A percentile compares a stretch with the other conserved stretches of the same genome.
phyloP scores from a whole-genome alignment of 2,329 filamentous ascomycete genomes.

The Xylariaceae sp. region DNA sequence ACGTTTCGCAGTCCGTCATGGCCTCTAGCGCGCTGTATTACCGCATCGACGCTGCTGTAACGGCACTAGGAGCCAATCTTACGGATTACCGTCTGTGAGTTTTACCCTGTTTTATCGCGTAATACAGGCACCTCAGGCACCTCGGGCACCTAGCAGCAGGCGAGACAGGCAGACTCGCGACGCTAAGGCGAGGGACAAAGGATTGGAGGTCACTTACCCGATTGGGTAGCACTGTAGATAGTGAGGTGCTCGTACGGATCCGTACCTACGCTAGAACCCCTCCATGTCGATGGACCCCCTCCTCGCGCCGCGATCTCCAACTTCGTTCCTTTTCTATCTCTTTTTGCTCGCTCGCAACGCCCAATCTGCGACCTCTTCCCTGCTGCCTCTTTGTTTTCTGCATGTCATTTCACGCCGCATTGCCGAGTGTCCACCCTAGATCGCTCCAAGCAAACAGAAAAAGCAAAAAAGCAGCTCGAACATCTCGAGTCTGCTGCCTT shows the following conservation, averaged over 20 bases:
- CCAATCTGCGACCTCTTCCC: background rate
- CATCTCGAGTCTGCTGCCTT: too few relatives aligned
- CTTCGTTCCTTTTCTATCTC: background rate
- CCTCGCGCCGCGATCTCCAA: conserved; percentile 1
- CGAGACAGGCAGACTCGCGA: background rate
- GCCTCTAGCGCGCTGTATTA: too few relatives aligned
- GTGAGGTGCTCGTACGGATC: background rate
- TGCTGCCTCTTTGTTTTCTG: background rate
- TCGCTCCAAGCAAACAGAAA: background rate
- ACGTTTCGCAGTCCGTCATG: too few relatives aligned
- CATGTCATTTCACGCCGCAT: background rate
- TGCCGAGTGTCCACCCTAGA: background rate
- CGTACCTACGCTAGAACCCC: background rate
- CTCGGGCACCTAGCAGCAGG: too few relatives aligned
- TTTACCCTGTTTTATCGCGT: too few relatives aligned
- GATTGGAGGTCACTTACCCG: background rate
- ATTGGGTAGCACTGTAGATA: background rate
- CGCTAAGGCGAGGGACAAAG: background rate
- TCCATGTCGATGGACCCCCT: background rate
- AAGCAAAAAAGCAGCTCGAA: background rate
- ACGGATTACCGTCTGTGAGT: too few relatives aligned
- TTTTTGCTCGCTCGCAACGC: background rate
- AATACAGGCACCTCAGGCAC: too few relatives aligned
- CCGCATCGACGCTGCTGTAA: too few relatives aligned
- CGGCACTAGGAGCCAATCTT: too few relatives aligned